Conservation (phyloP, 305 asterid species). For the Withania somnifera region DNA sequence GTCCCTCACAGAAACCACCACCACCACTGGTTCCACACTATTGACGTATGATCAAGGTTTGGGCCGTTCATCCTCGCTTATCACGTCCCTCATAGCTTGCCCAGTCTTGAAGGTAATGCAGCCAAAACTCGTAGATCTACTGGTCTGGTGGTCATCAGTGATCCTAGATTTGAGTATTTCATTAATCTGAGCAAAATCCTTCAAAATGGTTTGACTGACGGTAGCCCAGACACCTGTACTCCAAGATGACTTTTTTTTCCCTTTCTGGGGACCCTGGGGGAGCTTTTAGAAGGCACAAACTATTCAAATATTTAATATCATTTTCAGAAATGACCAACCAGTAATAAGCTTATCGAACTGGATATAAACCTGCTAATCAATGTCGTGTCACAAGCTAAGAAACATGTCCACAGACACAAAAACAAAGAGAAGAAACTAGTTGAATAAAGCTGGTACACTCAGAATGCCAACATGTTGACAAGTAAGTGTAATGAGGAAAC, state of each 20-base stretch:
- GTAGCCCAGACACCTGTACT: not conserved
- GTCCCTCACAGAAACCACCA: not conserved
- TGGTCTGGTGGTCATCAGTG: not conserved
- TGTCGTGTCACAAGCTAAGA: not conserved
- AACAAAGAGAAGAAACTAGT: not conserved
- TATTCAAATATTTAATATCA: not conserved
- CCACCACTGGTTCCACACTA: not conserved
- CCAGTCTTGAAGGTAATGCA: not conserved
- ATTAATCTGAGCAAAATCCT: not conserved
- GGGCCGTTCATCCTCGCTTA: not conserved
- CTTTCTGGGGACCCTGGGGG: too few relatives aligned
- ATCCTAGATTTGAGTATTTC: not conserved
- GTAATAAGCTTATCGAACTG: not conserved
- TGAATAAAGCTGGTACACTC: not conserved
- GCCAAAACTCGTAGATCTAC: not conserved
- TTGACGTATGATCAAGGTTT: not conserved
- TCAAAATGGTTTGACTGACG: not conserved
- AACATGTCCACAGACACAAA: not conserved
- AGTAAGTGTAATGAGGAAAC: not conserved
- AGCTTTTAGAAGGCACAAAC: not conserved
- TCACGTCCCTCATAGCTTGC: not conserved
- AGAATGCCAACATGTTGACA: not conserved
- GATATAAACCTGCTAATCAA: not conserved
- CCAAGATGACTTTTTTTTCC: not conserved
- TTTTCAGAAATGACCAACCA: not conserved